Evolutionary conservation across 768 basidiomycete genomes (phyloP).

Genomic region (Pleurotus giganteus): DNA sequence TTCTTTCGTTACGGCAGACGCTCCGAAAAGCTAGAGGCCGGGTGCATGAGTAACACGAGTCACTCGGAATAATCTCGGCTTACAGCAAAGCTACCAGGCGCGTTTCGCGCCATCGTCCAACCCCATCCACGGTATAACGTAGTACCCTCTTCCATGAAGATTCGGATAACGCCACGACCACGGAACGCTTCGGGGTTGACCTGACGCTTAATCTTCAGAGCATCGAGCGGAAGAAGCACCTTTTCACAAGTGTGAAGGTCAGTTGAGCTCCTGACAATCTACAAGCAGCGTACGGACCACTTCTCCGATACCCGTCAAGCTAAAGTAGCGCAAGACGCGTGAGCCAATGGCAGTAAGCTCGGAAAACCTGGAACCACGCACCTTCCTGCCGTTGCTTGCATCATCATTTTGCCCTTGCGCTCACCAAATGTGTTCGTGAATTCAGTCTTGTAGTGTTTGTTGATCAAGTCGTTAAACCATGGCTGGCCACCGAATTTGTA

Average conservation of each 20-base stretch:
- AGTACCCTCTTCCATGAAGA: slow-evolving; percentile 85
- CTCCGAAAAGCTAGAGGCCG: slow-evolving; percentile 84
- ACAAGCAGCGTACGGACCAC: slow-evolving; percentile 53
- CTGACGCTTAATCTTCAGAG: slow-evolving; percentile 97
- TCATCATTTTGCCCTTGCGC: slow-evolving; percentile 93
- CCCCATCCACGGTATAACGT: slow-evolving; percentile 97
- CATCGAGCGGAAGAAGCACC: slow-evolving; percentile 95
- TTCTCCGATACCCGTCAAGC: slow-evolving; percentile 87
- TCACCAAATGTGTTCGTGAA: slow-evolving; percentile 90
- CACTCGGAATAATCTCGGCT: slow-evolving; percentile 24
- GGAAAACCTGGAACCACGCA: slow-evolving; percentile 29
- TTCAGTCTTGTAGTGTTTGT: slow-evolving; percentile 71
- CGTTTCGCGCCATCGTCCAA: slow-evolving; percentile 98
- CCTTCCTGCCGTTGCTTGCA: slow-evolving; percentile 95
- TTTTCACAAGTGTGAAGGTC: slow-evolving; percentile 18
- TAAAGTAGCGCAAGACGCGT: slow-evolving; percentile 19
- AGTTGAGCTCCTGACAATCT: not conserved
- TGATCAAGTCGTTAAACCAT: slow-evolving; percentile 92
- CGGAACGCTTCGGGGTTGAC: slow-evolving; percentile 98
- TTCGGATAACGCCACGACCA: slow-evolving; percentile 85
- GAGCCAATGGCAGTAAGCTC: not conserved
- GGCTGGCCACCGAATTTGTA: slow-evolving; percentile 99
- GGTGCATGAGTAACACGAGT: not conserved
- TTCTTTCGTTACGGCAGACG: slow-evolving; percentile 92
- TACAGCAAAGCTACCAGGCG: slow-evolving; percentile 93